phyloP scores from a whole-genome alignment of 805 yeast species.

The Kregervanrija pseudodelftensis region DNA sequence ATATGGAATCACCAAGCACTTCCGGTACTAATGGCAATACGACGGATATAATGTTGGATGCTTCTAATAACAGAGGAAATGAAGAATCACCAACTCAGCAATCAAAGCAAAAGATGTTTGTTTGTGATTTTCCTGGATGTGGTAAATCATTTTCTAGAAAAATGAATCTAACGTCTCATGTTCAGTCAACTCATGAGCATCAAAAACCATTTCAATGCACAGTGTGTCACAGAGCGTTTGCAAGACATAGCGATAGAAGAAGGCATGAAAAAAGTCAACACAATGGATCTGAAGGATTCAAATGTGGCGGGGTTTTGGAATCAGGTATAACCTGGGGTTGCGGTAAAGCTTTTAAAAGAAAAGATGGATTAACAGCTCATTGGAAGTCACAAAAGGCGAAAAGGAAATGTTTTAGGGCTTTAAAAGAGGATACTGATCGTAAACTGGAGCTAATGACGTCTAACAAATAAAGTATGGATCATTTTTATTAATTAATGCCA shows the following conservation, averaged over 20 bases:
- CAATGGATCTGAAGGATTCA: slow-evolving; percentile 15
- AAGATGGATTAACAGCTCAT: slow-evolving; percentile 31
- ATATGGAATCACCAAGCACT: no score
- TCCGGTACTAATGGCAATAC: neutral
- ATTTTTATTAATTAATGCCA: no score
- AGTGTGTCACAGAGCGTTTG: slow-evolving; percentile 24
- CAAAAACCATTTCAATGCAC: slow-evolving; percentile 27
- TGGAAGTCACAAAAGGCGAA: slow-evolving; percentile 30
- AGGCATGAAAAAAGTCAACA: slow-evolving; percentile 30
- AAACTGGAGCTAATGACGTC: neutral
- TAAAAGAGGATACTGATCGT: slow-evolving; percentile 5
- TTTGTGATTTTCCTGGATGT: slow-evolving; percentile 23
- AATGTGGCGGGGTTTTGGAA: slow-evolving; percentile 25
- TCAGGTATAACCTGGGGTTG: slow-evolving; percentile 30
- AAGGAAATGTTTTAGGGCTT: slow-evolving; percentile 24
- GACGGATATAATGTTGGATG: neutral
- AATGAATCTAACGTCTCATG: slow-evolving; percentile 28
- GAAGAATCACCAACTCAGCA: neutral
- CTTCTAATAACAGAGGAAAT: neutral
- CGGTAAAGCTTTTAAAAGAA: slow-evolving; percentile 28
- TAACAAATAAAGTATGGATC: no score
- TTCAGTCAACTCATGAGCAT: slow-evolving; percentile 28
- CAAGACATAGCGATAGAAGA: slow-evolving; percentile 29
- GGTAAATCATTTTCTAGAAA: slow-evolving; percentile 26
- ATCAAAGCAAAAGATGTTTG: slow-evolving; percentile 12